Evolutionary conservation across 1,284 basidiomycete genomes (phyloP).

Genomic region (Ustilago shanxiensis): DNA sequence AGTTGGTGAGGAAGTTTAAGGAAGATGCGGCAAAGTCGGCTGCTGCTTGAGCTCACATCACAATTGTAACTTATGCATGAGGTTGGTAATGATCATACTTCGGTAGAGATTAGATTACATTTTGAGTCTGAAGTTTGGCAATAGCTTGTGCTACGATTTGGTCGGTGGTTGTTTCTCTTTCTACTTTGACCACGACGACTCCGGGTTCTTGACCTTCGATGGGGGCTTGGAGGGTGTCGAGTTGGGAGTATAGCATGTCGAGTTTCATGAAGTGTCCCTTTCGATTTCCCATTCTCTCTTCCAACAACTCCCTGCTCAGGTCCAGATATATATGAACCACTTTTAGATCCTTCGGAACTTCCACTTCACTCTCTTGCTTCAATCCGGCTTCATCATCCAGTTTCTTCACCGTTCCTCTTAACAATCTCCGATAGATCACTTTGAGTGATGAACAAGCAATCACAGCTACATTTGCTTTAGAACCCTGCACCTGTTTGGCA

Average conservation of each 20-base stretch:
- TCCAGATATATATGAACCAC: conserved; percentile 88
- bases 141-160: conserved; percentile 10
- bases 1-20: conserved; percentile 44
- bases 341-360: conserved; percentile 12
- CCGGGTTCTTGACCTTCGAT: conserved; percentile 17
- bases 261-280: conserved; percentile 90
- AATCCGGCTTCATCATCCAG: conserved; percentile 70
- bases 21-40: conserved; percentile 26
- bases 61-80: too few species aligned
- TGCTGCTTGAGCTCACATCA: too few species aligned
- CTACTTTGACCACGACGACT: conserved; percentile 22
- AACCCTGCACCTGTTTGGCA: too few species aligned
- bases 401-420: conserved; percentile 72
- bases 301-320: conserved; percentile 77
- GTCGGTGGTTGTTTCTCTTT: conserved; percentile 8
- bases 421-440: conserved; percentile 81
- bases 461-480: conserved; percentile 70
- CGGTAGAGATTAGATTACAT: conserved; percentile 5
- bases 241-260: conserved; percentile 86
- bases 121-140: not conserved
- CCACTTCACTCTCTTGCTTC: conserved; percentile 25
- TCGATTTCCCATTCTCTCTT: conserved; percentile 79
- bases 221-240: conserved; percentile 83
- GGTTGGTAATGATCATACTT: too few species aligned
- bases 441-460: conserved; percentile 90